Conservation (phyloP, 148 eudicot species). For the Pouteria glomerata region DNA sequence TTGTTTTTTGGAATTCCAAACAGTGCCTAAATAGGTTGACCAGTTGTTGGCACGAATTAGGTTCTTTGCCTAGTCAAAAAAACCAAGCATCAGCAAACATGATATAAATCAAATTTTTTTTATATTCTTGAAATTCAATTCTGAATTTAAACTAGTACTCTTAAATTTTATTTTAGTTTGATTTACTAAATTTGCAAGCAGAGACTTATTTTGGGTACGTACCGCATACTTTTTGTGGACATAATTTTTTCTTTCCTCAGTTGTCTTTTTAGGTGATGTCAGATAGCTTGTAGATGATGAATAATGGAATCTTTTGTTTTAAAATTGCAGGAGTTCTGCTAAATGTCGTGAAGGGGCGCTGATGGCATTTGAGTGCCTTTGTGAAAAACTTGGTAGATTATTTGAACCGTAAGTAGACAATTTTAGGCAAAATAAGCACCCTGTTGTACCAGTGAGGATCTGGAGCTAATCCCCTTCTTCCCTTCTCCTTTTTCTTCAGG, state of each 20-base stretch:
- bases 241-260: background rate
- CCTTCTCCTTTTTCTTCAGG: constrained; percentile 31
- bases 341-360: constrained; percentile 89
- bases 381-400: constrained; percentile 92
- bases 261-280: background rate
- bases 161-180: no score
- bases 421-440: background rate
- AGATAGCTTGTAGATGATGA: no score
- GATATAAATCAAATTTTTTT: no score
- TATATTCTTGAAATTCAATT: no score
- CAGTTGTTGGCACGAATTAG: no score
- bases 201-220: no score
- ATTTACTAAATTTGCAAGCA: no score
- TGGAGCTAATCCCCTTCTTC: background rate
- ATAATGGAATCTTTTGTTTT: constrained; percentile 2
- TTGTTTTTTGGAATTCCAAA: no score
- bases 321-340: constrained; percentile 68
- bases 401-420: constrained; percentile 82
- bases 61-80: no score
- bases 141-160: no score
- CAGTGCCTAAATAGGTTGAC: no score
- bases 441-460: background rate
- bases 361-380: constrained; percentile 91
- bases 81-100: no score
- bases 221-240: background rate